Evolutionary conservation across 805 yeast genomes (phyloP).

Genomic region (Kluyveromyces starmeri): DNA sequence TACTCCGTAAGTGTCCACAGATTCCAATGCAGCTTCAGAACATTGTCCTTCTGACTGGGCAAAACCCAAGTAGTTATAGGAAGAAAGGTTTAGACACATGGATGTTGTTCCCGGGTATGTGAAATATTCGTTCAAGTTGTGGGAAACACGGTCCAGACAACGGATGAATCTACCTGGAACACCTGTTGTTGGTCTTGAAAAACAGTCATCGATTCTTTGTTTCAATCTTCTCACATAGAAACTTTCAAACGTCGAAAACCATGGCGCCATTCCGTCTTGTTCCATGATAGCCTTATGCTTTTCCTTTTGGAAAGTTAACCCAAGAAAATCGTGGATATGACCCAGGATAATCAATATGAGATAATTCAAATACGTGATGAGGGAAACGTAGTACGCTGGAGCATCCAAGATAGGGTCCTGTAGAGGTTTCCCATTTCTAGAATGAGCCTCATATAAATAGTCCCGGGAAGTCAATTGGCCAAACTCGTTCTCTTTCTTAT

Average conservation of each 20-base stretch:
- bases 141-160: constrained; percentile 70
- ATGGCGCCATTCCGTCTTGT: constrained; percentile 88
- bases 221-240: constrained; percentile 91
- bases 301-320: constrained; percentile 60
- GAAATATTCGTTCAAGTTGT: constrained; percentile 54
- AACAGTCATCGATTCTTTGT: constrained; percentile 85
- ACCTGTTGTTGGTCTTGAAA: constrained; percentile 92
- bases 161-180: constrained; percentile 91
- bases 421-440: constrained; percentile 46
- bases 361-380: constrained; percentile 80
- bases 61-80: constrained; percentile 93
- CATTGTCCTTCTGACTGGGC: constrained; percentile 93
- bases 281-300: constrained; percentile 60
- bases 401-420: constrained; percentile 64
- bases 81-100: constrained; percentile 75
- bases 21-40: constrained; percentile 63
- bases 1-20: constrained; percentile 64
- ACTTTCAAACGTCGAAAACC: constrained; percentile 88
- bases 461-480: constrained; percentile 62
- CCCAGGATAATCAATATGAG: constrained; percentile 81
- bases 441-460: constrained; percentile 52
- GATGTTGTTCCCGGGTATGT: constrained; percentile 67
- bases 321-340: constrained; percentile 82
- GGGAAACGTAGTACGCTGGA: constrained; percentile 72
- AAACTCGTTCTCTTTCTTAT: constrained; percentile 53